Conservation (phyloP, 176 grass and related monocot genomes). For the Aegilops speltoides region DNA sequence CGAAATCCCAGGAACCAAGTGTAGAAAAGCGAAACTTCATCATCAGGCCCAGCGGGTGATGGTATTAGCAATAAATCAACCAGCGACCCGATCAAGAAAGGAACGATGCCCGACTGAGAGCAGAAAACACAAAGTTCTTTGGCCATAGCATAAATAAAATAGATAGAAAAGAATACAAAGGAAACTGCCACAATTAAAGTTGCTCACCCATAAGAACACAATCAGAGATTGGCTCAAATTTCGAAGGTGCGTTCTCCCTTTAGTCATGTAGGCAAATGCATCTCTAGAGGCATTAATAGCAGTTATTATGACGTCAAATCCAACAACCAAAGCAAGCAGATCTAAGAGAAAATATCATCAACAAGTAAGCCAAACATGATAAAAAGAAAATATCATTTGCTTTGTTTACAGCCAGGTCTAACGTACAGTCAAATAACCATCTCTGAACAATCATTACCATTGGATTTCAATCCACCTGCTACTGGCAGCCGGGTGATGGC, state of each 20-base stretch:
- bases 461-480: constrained; percentile 38
- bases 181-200: not conserved
- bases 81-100: constrained; percentile 29
- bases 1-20: not conserved
- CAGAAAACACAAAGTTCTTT: constrained; percentile 2
- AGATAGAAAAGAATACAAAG: not conserved
- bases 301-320: constrained; percentile 37
- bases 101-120: constrained; percentile 35
- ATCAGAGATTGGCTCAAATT: constrained; percentile 29
- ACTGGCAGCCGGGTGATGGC: constrained; percentile 33
- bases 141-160: constrained; percentile 18
- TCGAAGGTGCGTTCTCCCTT: constrained; percentile 12
- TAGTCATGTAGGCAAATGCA: constrained; percentile 16
- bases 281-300: constrained; percentile 24
- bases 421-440: not conserved
- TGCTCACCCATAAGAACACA: constrained; percentile 42
- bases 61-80: not conserved
- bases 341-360: constrained; percentile 29
- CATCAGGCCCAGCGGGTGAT: not conserved
- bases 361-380: constrained; percentile 10
- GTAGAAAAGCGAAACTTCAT: not conserved
- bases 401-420: not conserved
- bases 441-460: constrained; percentile 40
- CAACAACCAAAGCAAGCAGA: constrained; percentile 39
- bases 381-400: not conserved